These are phyloP conservation scores for Talaromyces trachyspermus DNA, from an alignment of 495 filamentous ascomycete genomes.

Conservation along the genomic window DNA sequence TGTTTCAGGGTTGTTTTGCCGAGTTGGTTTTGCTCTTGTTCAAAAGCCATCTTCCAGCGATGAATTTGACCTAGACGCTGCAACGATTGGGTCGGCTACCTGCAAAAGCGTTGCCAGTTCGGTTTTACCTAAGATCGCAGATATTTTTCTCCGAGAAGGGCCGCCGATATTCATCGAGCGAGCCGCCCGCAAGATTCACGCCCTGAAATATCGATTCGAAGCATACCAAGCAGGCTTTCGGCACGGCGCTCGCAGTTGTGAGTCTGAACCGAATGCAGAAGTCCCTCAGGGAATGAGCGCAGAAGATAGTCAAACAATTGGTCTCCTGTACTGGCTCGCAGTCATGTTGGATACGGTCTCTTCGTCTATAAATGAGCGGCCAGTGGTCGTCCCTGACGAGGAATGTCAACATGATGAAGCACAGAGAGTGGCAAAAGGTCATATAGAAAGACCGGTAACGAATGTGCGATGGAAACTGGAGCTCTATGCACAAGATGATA, in stretches of 20 bases:
- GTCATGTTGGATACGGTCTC: conserved; percentile 39
- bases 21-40: conserved; percentile 31
- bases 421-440: neutral
- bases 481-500: conserved; percentile 19
- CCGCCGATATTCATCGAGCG: conserved; percentile 30
- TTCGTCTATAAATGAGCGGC: conserved; percentile 31
- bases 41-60: conserved; percentile 17
- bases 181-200: conserved; percentile 21
- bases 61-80: neutral
- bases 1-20: conserved; percentile 32
- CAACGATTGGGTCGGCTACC: neutral
- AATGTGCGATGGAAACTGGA: conserved; percentile 8
- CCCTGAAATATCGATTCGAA: conserved; percentile 18
- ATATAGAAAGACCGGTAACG: conserved; percentile 12
- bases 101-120: neutral
- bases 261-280: neutral
- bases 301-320: conserved; percentile 28
- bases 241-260: neutral
- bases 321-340: conserved; percentile 32
- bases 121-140: conserved; percentile 8
- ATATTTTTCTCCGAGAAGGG: conserved; percentile 27
- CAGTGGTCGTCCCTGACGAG: conserved; percentile 31
- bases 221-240: conserved; percentile 7
- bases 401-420: conserved; percentile 20
- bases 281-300: conserved; percentile 5